Percentiles rank a stretch among this genome's conserved stretches.
Conservation (phyloP, 306 rosid genomes). For the Luffa acutangula region DNA sequence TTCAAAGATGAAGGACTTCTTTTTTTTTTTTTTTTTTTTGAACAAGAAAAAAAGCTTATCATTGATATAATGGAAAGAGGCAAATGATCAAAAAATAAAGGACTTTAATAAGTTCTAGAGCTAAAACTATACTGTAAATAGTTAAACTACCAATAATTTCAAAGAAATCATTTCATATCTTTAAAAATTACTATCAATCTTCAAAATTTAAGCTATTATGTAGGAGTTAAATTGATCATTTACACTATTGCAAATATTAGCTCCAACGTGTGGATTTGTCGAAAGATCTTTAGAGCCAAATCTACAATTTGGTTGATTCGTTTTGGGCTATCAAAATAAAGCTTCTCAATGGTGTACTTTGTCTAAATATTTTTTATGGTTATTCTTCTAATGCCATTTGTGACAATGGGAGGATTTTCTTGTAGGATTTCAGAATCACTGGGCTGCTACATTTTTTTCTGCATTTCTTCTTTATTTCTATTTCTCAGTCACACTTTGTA, state of each 20-base stretch:
- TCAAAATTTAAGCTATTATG: neutral
- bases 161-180: neutral
- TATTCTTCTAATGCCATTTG: neutral
- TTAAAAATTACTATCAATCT: neutral
- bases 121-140: neutral
- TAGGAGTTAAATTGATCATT: neutral
- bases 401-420: neutral
- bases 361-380: neutral
- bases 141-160: neutral
- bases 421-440: neutral
- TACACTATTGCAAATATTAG: neutral
- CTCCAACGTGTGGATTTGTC: neutral
- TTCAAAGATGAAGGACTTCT: neutral
- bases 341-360: neutral
- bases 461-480: neutral
- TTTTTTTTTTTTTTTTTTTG: too few species aligned
- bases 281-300: neutral
- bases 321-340: neutral
- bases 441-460: neutral
- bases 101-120: neutral
- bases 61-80: too few species aligned
- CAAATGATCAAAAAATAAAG: neutral
- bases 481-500: neutral
- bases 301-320: neutral
- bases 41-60: too few species aligned